A percentile compares a stretch with the other conserved stretches of the same genome.
phyloP scores from a whole-genome alignment of 805 yeast genomes.

The Yueomyces sp. region DNA sequence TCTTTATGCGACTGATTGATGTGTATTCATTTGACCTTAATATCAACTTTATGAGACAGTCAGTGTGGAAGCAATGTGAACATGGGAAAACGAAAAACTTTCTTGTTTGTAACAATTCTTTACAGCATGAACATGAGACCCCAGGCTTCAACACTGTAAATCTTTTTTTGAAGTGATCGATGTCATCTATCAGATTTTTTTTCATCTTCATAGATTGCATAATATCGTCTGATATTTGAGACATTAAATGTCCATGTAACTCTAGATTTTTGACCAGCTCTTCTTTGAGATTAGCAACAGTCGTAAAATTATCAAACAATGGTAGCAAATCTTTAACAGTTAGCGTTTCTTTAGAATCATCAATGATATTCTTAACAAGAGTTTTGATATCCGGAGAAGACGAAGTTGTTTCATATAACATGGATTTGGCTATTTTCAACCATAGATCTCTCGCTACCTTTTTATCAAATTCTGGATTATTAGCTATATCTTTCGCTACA shows the following conservation, averaged over 20 bases:
- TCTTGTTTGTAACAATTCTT: conserved; percentile 52
- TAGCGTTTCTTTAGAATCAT: conserved; percentile 35
- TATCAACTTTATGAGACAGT: conserved; percentile 59
- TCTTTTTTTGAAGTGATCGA: conserved; percentile 37
- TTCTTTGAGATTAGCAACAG: conserved; percentile 71
- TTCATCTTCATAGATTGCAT: conserved; percentile 52
- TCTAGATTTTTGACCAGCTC: conserved; percentile 75
- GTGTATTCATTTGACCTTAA: conserved; percentile 53
- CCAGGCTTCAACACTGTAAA: conserved; percentile 69
- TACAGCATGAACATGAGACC: conserved; percentile 65
- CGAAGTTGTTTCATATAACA: conserved; percentile 14
- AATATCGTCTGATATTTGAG: conserved; percentile 60
- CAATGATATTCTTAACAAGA: conserved; percentile 24
- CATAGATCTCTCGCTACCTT: conserved; percentile 56
- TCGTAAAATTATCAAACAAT: conserved; percentile 68
- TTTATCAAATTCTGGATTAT: conserved; percentile 19
- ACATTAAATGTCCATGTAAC: conserved; percentile 52
- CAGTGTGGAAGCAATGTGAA: conserved; percentile 78
- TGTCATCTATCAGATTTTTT: conserved; percentile 46
- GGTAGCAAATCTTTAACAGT: conserved; percentile 75
- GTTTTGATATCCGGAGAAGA: conserved; percentile 17
- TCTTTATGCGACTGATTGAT: conserved; percentile 47
- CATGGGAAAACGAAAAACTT: conserved; percentile 81
- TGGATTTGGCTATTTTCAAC: conserved; percentile 39
- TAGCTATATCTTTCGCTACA: conserved; percentile 13